Conservation (phyloP, 1,284 basidiomycete species). For the Ustilago shanxiensis region DNA sequence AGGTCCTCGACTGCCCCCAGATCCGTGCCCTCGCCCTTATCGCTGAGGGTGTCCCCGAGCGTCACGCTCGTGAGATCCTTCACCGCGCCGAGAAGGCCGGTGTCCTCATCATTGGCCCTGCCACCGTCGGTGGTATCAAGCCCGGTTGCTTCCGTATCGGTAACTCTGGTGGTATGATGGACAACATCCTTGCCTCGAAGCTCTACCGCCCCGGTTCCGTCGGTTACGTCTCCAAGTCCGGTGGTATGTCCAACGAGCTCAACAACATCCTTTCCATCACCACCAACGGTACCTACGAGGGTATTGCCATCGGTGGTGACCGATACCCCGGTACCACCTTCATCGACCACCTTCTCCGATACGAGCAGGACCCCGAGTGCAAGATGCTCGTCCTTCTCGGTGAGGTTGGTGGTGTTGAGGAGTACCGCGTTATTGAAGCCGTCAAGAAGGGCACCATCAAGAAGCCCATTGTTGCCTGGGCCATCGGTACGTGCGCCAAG, state of each 20-base stretch:
- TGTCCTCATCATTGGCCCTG: slow-evolving; percentile 96
- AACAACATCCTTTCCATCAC: slow-evolving; percentile 99
- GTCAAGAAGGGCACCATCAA: slow-evolving; percentile 93
- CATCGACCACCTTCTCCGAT: slow-evolving; percentile 98
- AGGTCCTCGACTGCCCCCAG: slow-evolving; percentile 80
- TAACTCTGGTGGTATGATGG: slow-evolving; percentile 99
- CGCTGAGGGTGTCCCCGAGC: slow-evolving; percentile 97
- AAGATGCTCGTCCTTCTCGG: slow-evolving; percentile 98
- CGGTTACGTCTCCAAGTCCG: slow-evolving; percentile 99
- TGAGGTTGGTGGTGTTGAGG: slow-evolving; percentile 98
- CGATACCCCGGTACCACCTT: slow-evolving; percentile 98
- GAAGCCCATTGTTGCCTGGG: slow-evolving; percentile 99
- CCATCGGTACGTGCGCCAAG: slow-evolving; percentile 99
- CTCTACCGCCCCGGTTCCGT: slow-evolving; percentile 97
- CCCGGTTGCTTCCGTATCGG: slow-evolving; percentile 99
- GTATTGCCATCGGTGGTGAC: slow-evolving; percentile 99
- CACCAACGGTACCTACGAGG: slow-evolving; percentile 99
- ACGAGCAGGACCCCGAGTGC: slow-evolving; percentile 96
- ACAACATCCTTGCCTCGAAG: slow-evolving; percentile 99
- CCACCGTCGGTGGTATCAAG: slow-evolving; percentile 99
- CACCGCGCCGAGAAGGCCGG: slow-evolving; percentile 86
- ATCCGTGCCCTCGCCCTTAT: slow-evolving; percentile 92
- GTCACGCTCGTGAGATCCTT: slow-evolving; percentile 95
- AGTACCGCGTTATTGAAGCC: slow-evolving; percentile 98
- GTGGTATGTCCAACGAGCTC: slow-evolving; percentile 99